A percentile compares a stretch with the other conserved stretches of the same genome.
Conservation (phyloP, 169 alveolate genomes). For the Plasmodium ovale region DNA sequence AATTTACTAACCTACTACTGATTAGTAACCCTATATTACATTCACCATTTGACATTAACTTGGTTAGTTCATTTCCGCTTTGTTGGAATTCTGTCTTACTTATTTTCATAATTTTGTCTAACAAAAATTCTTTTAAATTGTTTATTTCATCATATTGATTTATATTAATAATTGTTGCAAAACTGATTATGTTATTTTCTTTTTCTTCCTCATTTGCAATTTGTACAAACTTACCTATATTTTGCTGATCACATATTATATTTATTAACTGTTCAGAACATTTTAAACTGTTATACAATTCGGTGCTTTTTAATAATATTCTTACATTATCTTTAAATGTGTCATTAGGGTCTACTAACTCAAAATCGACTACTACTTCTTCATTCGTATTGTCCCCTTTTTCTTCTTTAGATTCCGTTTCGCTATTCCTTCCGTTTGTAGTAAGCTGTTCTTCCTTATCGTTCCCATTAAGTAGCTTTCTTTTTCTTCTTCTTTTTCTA, state of each 20-base stretch:
- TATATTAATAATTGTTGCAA: conserved; percentile 57
- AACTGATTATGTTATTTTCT: conserved; percentile 31
- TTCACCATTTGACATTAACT: background rate
- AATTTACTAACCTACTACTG: conserved; percentile 36
- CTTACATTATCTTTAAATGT: conserved; percentile 41
- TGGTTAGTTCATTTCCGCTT: background rate
- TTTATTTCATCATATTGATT: conserved; percentile 61
- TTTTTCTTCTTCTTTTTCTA: background rate
- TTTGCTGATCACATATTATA: conserved; percentile 74
- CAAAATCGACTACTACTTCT: conserved; percentile 40
- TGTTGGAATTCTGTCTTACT: background rate
- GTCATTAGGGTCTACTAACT: conserved; percentile 52
- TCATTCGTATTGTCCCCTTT: background rate
- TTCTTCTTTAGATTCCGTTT: background rate
- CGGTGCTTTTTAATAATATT: conserved; percentile 30
- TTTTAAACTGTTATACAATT: conserved; percentile 22
- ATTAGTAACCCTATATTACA: conserved; percentile 32
- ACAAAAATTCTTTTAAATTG: conserved; percentile 25
- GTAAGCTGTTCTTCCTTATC: no score
- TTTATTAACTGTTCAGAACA: conserved; percentile 25
- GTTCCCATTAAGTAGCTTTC: background rate
- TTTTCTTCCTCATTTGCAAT: conserved; percentile 16
- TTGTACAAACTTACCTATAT: conserved; percentile 41
- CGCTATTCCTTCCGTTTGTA: background rate
- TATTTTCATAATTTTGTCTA: conserved; percentile 28